A percentile compares a stretch with the other conserved stretches of the same genome.
phyloP scores from a whole-genome alignment of 352 stramenopile species.

The Phytophthora pini region DNA sequence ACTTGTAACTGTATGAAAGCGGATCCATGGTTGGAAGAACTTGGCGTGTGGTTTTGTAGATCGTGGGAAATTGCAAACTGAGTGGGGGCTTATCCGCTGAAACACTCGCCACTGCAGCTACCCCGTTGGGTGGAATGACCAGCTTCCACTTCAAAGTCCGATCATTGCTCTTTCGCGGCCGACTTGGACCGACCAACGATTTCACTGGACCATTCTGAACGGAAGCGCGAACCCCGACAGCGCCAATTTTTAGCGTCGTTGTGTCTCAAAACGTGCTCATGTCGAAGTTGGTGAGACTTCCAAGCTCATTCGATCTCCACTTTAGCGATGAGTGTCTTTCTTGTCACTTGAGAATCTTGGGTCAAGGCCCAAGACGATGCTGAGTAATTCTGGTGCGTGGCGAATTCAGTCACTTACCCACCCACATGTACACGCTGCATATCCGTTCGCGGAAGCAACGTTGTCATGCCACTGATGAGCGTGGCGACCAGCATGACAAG shows the following conservation, averaged over 20 bases:
- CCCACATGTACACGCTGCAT: no score
- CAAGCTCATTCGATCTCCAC: background rate
- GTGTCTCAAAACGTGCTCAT: slow-evolving; percentile 12
- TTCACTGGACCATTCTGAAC: slow-evolving; percentile 10
- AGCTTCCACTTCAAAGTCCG: background rate
- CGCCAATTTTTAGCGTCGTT: no score
- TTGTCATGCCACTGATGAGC: slow-evolving; percentile 1
- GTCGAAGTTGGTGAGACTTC: slow-evolving; percentile 15
- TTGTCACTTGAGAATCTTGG: no score
- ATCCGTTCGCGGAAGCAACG: background rate
- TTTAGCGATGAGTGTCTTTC: background rate
- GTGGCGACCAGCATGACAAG: slow-evolving; percentile 8
- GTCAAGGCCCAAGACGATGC: no score
- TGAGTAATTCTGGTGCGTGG: no score
- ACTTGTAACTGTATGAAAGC: slow-evolving; percentile 32
- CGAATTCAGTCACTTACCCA: no score
- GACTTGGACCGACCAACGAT: slow-evolving; percentile 14
- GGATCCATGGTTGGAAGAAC: slow-evolving; percentile 16
- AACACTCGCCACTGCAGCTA: background rate
- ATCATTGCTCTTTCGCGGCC: slow-evolving; percentile 12
- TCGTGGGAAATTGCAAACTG: slow-evolving; percentile 28
- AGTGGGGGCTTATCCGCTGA: background rate
- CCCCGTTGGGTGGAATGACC: slow-evolving; percentile 3
- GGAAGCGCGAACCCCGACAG: slow-evolving; percentile 14
- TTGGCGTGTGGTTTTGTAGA: slow-evolving; percentile 2